Evolutionary conservation across 768 basidiomycete species (phyloP), one percentile per base, ranked within the genome.

Genomic region (Gyrodon lividus): DNA sequence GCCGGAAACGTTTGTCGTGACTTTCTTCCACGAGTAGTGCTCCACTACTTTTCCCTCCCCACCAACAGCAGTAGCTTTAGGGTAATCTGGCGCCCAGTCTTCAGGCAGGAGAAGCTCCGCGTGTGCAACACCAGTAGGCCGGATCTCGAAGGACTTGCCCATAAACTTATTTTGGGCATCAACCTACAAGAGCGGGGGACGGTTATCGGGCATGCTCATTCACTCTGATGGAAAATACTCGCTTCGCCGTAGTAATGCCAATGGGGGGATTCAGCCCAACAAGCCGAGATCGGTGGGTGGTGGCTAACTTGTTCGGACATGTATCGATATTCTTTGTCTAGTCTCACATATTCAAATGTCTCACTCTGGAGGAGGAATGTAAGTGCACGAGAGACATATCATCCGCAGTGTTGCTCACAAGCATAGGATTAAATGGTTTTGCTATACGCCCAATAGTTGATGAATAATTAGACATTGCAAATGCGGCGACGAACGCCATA

Each of bases 401-500:
- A 45, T 14, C 26, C 9, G 26, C 22, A 26, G 8, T 20, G 40
- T 19, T 6, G 75, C 86, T 46, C 53, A 91, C 89, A 49, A 97
- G 81, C 84, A 96, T 91, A 6, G 93, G 95, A 68, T 97, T 97
- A 72, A 97, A 97, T 1, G 94, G 95, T 69, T 98, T 97, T 12
- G 95, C 95, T 56, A 98, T 97, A 33, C 95, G 81, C 4, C 96
- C 95, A 58, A 96, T 91, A 2, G 95, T 98, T 20, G 90, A 92
- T 1, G 91, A 92, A 70, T 98, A 98, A 72, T 98, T 98, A 24
- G 90, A 91, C 92, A 97, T 97, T 2, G 94, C 95, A 68, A 98
- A 98, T 2, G 93, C 95, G 17, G 89, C 92, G 14, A 98, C 92
- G 61, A 85, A 98, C 2, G 93, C 94, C 45, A 97, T 82, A 3